Percentiles rank a stretch among this genome's conserved stretches.
These are phyloP conservation scores for Auricularia sp. DNA, from an alignment of 768 basidiomycete species.

Conservation along the genomic window DNA sequence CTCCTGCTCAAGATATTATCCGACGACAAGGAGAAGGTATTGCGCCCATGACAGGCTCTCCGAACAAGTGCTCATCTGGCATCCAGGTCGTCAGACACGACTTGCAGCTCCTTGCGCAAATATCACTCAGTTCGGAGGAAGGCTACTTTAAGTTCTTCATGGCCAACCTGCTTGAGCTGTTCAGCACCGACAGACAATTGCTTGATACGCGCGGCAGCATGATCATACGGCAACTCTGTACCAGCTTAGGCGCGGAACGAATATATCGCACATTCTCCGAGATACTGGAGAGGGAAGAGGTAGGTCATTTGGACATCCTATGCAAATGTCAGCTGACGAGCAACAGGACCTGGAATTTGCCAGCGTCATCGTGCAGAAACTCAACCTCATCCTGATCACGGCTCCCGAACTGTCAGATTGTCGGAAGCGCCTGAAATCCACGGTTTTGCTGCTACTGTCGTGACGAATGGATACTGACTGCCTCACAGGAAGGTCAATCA, in stretches of 20 bases:
- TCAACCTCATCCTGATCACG: conserved; percentile 93
- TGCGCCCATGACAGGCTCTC: conserved; percentile 17
- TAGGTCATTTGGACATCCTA: conserved; percentile 23
- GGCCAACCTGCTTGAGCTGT: conserved; percentile 87
- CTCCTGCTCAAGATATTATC: conserved; percentile 91
- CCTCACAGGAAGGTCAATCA: conserved; percentile 78
- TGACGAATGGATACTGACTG: background rate
- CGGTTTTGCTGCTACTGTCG: conserved; percentile 39
- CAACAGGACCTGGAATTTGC: conserved; percentile 91
- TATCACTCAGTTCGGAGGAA: conserved; percentile 91
- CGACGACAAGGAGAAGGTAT: conserved; percentile 92
- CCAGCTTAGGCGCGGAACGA: conserved; percentile 88
- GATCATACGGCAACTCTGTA: conserved; percentile 89
- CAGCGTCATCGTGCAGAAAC: conserved; percentile 92
- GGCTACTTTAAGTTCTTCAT: conserved; percentile 93
- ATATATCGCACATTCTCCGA: conserved; percentile 96
- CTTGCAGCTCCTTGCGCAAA: conserved; percentile 89
- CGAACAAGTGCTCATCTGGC: background rate
- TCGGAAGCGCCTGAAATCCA: conserved; percentile 82
- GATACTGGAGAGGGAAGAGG: conserved; percentile 96
- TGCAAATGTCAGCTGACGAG: background rate
- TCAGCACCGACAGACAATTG: conserved; percentile 85
- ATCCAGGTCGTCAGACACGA: conserved; percentile 88
- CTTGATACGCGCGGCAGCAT: conserved; percentile 88
- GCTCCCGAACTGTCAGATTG: conserved; percentile 95